Conservation (phyloP, 1,139 yeast genomes). For the Eremothecium coryli region DNA sequence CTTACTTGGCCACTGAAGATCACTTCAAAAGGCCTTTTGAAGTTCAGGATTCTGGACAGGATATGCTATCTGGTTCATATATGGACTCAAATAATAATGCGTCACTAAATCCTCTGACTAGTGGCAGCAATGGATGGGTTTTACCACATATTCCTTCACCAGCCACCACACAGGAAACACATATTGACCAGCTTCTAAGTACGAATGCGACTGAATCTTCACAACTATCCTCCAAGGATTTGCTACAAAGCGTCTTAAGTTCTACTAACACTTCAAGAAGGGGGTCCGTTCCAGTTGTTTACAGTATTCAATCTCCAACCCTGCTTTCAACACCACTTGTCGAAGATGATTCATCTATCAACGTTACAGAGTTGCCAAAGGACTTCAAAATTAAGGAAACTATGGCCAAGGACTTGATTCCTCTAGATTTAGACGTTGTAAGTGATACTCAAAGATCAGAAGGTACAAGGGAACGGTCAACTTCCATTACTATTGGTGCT, state of each 20-base stretch:
- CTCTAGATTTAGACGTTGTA: too few species aligned
- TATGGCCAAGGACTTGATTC: too few species aligned
- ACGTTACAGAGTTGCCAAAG: too few species aligned
- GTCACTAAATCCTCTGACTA: not conserved
- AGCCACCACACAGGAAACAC: slow-evolving; percentile 11
- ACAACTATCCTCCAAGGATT: slow-evolving; percentile 1
- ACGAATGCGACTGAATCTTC: slow-evolving; percentile 3
- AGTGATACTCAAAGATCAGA: not conserved
- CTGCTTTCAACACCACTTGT: too few species aligned
- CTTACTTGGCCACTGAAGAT: not conserved
- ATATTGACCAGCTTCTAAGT: slow-evolving; percentile 8
- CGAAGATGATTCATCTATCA: too few species aligned
- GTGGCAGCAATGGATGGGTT: slow-evolving; percentile 1
- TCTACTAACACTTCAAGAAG: slow-evolving; percentile 1
- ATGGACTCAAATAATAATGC: not conserved
- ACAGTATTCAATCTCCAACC: not conserved
- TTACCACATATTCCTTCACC: slow-evolving; percentile 4
- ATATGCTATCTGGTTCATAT: slow-evolving; percentile 9
- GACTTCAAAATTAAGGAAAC: too few species aligned
- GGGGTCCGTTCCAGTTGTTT: not conserved
- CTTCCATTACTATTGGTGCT: not conserved
- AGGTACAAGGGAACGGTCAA: not conserved
- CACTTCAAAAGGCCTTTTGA: slow-evolving; percentile 6
- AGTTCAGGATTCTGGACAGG: slow-evolving; percentile 10
- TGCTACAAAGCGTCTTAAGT: slow-evolving; percentile 4